phyloP scores from a whole-genome alignment of 768 basidiomycete genomes.

The Lactarius trivialis region DNA sequence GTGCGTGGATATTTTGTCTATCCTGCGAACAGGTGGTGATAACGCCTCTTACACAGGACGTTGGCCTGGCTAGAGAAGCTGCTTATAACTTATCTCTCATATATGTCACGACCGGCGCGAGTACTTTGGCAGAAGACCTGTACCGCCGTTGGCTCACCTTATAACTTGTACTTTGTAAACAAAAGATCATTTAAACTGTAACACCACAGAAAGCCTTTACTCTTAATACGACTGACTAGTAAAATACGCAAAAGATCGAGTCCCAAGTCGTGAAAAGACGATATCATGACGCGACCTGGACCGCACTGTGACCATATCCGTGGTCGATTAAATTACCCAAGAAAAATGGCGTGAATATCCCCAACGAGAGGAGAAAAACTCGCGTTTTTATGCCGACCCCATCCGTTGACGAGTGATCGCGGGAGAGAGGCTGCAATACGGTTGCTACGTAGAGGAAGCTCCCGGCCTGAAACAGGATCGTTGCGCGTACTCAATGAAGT shows the following conservation, averaged over 20 bases:
- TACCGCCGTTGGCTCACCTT: slow-evolving; percentile 82
- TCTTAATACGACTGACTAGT: background rate
- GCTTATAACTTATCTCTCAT: slow-evolving; percentile 86
- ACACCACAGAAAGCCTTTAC: background rate
- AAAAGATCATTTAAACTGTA: background rate
- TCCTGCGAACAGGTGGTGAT: background rate
- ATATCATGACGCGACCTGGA: background rate
- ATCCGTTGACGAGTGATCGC: slow-evolving; percentile 10
- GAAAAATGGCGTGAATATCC: slow-evolving; percentile 17
- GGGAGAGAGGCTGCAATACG: slow-evolving; percentile 71
- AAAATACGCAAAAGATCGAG: background rate
- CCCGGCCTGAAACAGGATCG: slow-evolving; percentile 54
- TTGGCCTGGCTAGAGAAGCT: slow-evolving; percentile 61
- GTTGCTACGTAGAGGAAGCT: slow-evolving; percentile 95
- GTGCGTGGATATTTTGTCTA: slow-evolving; percentile 26
- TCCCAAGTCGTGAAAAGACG: background rate
- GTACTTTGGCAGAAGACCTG: slow-evolving; percentile 58
- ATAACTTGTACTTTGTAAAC: background rate
- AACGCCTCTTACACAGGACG: slow-evolving; percentile 32
- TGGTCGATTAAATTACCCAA: slow-evolving; percentile 19
- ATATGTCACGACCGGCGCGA: slow-evolving; percentile 72
- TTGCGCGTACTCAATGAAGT: background rate
- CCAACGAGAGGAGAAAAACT: slow-evolving; percentile 14
- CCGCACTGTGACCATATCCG: slow-evolving; percentile 7
- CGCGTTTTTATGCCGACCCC: slow-evolving; percentile 15